phyloP scores from a whole-genome alignment of 768 basidiomycete species.

The Stropharia rugosoannulata region DNA sequence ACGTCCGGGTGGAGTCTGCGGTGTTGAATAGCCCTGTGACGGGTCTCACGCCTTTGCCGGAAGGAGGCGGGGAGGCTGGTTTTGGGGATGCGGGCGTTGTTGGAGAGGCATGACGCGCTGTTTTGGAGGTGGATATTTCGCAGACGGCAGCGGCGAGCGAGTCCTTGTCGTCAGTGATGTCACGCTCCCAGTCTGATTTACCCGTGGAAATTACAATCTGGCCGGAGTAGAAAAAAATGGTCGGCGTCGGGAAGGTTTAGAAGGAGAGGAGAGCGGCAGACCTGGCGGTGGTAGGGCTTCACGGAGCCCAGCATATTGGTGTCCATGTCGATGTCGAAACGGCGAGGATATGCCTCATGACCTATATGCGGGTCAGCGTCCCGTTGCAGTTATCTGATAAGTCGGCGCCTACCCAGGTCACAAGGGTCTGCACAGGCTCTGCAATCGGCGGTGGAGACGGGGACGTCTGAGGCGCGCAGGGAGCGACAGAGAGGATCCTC shows the following conservation, averaged over 20 bases:
- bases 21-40: constrained; percentile 59
- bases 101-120: constrained; percentile 14
- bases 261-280: constrained; percentile 22
- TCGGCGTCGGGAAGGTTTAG: background rate
- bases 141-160: constrained; percentile 68
- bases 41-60: constrained; percentile 29
- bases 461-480: constrained; percentile 59
- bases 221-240: constrained; percentile 7
- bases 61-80: constrained; percentile 23
- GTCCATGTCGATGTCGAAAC: constrained; percentile 78
- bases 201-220: constrained; percentile 91
- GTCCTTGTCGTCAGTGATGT: constrained; percentile 69
- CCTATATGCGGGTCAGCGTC: constrained; percentile 36
- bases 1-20: constrained; percentile 52
- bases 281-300: constrained; percentile 83
- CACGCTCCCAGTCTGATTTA: constrained; percentile 82
- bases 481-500: constrained; percentile 42
- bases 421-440: constrained; percentile 76
- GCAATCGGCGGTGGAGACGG: constrained; percentile 68
- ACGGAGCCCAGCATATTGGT: constrained; percentile 83
- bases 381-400: constrained; percentile 26
- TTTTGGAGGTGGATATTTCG: constrained; percentile 32
- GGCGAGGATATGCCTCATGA: constrained; percentile 71
- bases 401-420: constrained; percentile 51
- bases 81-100: constrained; percentile 20